These are phyloP conservation scores for Phenoliferia sp. DNA, from an alignment of 1,284 basidiomycete species.

Conservation along the genomic window DNA sequence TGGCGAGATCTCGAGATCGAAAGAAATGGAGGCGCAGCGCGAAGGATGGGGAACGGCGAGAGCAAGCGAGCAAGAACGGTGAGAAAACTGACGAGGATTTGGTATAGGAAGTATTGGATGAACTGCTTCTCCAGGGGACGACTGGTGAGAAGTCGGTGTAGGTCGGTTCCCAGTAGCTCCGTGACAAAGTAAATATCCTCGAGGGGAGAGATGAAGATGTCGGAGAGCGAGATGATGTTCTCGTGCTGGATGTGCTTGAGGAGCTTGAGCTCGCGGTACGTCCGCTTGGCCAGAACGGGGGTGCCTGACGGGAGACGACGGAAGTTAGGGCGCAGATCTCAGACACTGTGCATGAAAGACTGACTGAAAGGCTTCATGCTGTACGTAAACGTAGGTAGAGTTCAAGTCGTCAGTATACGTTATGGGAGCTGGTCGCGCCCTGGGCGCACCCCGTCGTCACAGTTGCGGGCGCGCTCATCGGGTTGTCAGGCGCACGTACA, in stretches of 20 bases:
- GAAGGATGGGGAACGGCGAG: too few relatives aligned
- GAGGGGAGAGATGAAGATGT: constrained; percentile 97
- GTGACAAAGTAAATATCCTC: constrained; percentile 99
- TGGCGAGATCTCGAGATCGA: neutral
- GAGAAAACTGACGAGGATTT: constrained; percentile 70
- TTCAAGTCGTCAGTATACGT: too few relatives aligned
- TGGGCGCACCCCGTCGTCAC: too few relatives aligned
- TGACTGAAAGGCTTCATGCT: constrained; percentile 36
- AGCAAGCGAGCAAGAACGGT: neutral
- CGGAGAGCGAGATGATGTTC: constrained; percentile 97
- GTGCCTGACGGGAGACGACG: constrained; percentile 45
- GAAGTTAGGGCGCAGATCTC: too few relatives aligned
- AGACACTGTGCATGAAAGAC: neutral
- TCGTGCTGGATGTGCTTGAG: constrained; percentile 99
- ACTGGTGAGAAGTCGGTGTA: constrained; percentile 93
- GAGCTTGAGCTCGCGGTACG: constrained; percentile 96
- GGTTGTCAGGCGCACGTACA: constrained; percentile 41
- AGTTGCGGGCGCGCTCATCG: neutral
- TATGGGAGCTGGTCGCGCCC: too few relatives aligned
- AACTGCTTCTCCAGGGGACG: constrained; percentile 98
- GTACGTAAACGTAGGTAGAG: neutral
- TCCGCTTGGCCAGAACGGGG: constrained; percentile 94
- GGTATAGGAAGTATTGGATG: constrained; percentile 99
- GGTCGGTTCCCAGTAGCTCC: constrained; percentile 96
- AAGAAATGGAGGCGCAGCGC: too few relatives aligned